Conservation (phyloP, 371 early-diverging fungal genomes). For the Apophysomyces elegans region DNA sequence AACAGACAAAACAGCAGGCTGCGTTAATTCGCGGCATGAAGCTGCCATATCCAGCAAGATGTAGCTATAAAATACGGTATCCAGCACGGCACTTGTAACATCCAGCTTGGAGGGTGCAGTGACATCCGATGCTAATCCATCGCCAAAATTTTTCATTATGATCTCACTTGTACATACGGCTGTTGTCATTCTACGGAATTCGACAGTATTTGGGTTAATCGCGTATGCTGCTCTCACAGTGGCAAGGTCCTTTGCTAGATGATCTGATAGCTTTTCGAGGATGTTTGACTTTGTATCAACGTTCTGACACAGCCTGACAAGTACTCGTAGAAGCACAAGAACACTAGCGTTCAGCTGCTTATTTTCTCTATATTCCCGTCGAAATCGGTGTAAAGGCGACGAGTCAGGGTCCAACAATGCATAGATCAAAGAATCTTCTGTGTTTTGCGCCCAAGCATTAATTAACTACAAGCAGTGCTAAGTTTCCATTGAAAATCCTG, state of each 20-base stretch:
- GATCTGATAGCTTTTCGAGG: neutral
- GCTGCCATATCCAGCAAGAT: slow-evolving; percentile 31
- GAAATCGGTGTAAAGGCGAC: slow-evolving; percentile 30
- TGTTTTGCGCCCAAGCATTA: slow-evolving; percentile 25
- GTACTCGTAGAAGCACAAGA: slow-evolving; percentile 24
- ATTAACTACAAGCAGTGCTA: slow-evolving; percentile 22
- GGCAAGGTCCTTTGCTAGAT: neutral
- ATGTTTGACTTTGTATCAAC: slow-evolving; percentile 2
- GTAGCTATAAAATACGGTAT: slow-evolving; percentile 29
- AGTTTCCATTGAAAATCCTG: neutral
- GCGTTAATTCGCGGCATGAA: slow-evolving; percentile 17
- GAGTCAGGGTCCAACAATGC: slow-evolving; percentile 20
- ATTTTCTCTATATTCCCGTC: slow-evolving; percentile 14
- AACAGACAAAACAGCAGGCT: neutral
- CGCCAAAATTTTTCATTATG: neutral
- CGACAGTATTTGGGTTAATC: neutral
- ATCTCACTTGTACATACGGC: neutral
- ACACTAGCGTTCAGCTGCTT: slow-evolving; percentile 22
- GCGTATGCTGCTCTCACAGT: neutral
- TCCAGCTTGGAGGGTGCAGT: neutral
- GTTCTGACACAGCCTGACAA: slow-evolving; percentile 18
- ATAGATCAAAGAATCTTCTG: slow-evolving; percentile 27
- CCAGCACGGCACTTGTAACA: slow-evolving; percentile 5
- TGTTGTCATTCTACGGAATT: neutral
- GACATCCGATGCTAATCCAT: no score